These are phyloP conservation scores for Hemisphaericaspora subhashii DNA, from an alignment of 1,139 yeast genomes.

Conservation along the genomic window DNA sequence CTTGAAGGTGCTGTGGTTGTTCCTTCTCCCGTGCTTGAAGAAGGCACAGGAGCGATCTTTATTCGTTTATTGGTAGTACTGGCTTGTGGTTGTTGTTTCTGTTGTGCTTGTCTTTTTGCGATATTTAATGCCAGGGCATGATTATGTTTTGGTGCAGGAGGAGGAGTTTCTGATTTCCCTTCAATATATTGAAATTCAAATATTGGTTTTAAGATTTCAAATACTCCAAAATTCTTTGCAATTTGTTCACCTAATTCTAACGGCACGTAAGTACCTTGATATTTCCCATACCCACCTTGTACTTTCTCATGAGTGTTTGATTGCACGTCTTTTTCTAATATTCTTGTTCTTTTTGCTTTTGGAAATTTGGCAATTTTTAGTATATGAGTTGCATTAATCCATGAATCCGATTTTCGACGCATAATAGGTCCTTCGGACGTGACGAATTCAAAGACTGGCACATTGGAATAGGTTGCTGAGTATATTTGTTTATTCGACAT, in stretches of 20 bases:
- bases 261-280: conserved; percentile 96
- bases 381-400: conserved; percentile 91
- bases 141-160: conserved; percentile 82
- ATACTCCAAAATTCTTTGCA: conserved; percentile 74
- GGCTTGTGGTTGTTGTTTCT: conserved; percentile 7
- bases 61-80: conserved; percentile 6
- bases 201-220: conserved; percentile 62
- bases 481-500: conserved; percentile 51
- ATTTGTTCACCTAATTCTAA: conserved; percentile 59
- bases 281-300: conserved; percentile 93
- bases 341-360: conserved; percentile 80
- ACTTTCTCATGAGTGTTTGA: conserved; percentile 86
- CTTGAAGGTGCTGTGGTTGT: conserved; percentile 15
- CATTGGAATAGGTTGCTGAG: conserved; percentile 81
- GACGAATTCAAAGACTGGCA: conserved; percentile 69
- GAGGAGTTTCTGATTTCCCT: conserved; percentile 64
- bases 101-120: conserved; percentile 41
- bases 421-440: conserved; percentile 76
- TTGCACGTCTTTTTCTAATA: conserved; percentile 85
- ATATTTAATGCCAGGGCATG: conserved; percentile 61
- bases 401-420: conserved; percentile 78
- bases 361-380: conserved; percentile 85
- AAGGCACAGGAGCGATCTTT: background rate
- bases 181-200: conserved; percentile 61
- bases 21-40: no score